Percentiles rank a stretch among this genome's conserved stretches.
Evolutionary conservation across 2,329 filamentous ascomycete species (phyloP).

Genomic region (Cladophialophora yegresii): DNA sequence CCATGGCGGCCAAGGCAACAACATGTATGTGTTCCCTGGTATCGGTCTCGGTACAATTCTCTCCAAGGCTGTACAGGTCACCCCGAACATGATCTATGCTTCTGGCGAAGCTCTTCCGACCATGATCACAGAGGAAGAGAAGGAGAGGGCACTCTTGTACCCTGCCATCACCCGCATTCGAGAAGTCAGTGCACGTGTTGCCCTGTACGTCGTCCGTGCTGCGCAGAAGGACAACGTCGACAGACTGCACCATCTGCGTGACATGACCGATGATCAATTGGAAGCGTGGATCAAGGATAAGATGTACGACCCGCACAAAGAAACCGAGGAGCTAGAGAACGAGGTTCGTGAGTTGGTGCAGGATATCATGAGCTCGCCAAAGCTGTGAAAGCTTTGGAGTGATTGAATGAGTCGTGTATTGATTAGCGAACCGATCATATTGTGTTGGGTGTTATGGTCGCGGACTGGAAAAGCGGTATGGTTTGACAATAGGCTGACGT

Average conservation of each 20-base stretch:
- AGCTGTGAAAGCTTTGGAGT: slow-evolving; percentile 15
- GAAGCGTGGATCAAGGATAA: slow-evolving; percentile 52
- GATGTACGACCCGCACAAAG: slow-evolving; percentile 54
- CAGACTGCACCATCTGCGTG: slow-evolving; percentile 49
- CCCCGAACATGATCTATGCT: slow-evolving; percentile 95
- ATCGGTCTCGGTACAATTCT: slow-evolving; percentile 92
- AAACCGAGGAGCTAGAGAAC: slow-evolving; percentile 51
- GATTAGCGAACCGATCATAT: slow-evolving; percentile 13
- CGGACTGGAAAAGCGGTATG: not conserved
- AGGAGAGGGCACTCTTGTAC: slow-evolving; percentile 83
- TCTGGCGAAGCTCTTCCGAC: slow-evolving; percentile 79
- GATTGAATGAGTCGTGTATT: not conserved
- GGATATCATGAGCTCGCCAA: slow-evolving; percentile 23
- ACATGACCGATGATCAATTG: slow-evolving; percentile 47
- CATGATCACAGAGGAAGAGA: slow-evolving; percentile 77
- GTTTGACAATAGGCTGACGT: not conserved
- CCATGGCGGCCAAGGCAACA: slow-evolving; percentile 76
- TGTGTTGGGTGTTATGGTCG: slow-evolving; percentile 2
- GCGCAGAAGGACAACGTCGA: slow-evolving; percentile 78
- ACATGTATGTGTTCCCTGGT: slow-evolving; percentile 94
- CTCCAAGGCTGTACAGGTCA: slow-evolving; percentile 80
- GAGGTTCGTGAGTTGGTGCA: slow-evolving; percentile 39
- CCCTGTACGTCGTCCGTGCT: slow-evolving; percentile 88
- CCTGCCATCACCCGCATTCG: slow-evolving; percentile 87
- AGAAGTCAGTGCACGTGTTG: slow-evolving; percentile 82